These are phyloP conservation scores for Ormosia emarginata DNA, from an alignment of 306 rosid genomes.

Conservation along the genomic window DNA sequence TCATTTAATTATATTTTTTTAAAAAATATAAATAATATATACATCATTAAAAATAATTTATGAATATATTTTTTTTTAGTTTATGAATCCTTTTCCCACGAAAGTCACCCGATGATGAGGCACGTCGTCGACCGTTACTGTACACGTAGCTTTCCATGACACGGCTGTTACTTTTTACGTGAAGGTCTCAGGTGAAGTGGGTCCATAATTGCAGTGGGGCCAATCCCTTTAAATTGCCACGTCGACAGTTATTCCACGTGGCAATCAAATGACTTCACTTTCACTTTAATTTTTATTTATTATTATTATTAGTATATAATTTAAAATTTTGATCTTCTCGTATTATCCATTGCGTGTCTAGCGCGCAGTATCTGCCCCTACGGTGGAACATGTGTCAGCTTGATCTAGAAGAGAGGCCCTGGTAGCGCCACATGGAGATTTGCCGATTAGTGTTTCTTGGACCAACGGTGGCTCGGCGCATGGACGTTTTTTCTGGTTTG, in stretches of 20 bases:
- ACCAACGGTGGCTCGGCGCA: conserved; percentile 14
- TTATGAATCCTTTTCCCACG: not conserved
- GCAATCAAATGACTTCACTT: not conserved
- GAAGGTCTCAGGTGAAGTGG: not conserved
- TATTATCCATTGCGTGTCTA: conserved; percentile 42
- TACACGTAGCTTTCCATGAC: conserved; percentile 30
- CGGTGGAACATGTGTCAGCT: conserved; percentile 23
- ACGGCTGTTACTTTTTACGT: conserved; percentile 4
- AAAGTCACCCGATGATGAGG: not conserved
- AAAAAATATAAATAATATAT: too few relatives aligned
- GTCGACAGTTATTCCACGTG: conserved; percentile 7
- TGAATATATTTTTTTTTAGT: too few relatives aligned
- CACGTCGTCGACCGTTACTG: not conserved
- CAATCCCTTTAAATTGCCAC: not conserved
- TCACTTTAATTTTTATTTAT: not conserved
- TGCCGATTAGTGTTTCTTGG: conserved; percentile 9
- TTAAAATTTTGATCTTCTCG: too few relatives aligned
- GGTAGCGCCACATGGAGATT: conserved; percentile 24
- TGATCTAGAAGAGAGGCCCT: not conserved
- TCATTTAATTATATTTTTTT: too few relatives aligned
- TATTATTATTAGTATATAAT: too few relatives aligned
- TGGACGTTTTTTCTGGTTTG: conserved; percentile 30
- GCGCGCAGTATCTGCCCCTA: not conserved
- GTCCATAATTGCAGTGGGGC: not conserved
- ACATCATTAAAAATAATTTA: too few relatives aligned